phyloP scores from a whole-genome alignment of 257 asterid genomes.

The Solanum ahanhuiri region DNA sequence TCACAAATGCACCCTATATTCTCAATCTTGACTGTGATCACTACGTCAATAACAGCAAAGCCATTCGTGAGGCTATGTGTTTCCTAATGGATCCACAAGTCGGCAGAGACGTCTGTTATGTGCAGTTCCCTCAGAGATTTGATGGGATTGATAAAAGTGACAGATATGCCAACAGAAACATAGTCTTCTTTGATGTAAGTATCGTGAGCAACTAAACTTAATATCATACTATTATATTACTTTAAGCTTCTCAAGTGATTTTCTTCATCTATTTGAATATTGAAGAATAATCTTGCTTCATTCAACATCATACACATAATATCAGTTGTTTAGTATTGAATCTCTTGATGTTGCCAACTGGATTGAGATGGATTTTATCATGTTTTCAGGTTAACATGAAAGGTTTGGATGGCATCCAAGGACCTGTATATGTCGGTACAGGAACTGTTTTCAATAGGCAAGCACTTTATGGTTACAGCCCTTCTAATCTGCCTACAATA shows the following conservation, averaged over 20 bases:
- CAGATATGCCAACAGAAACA: slow-evolving; percentile 94
- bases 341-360: background rate
- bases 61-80: slow-evolving; percentile 97
- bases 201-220: background rate
- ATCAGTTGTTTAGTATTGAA: background rate
- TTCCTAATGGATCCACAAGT: slow-evolving; percentile 95
- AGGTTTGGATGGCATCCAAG: slow-evolving; percentile 97
- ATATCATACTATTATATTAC: background rate
- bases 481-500: slow-evolving; percentile 45
- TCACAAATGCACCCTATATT: slow-evolving; percentile 89
- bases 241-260: background rate
- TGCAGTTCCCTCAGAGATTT: slow-evolving; percentile 99
- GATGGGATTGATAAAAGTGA: slow-evolving; percentile 97
- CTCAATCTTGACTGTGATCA: slow-evolving; percentile 98
- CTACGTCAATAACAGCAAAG: slow-evolving; percentile 91
- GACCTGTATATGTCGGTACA: slow-evolving; percentile 94
- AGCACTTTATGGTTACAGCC: slow-evolving; percentile 96
- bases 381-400: slow-evolving; percentile 84
- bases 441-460: slow-evolving; percentile 91
- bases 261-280: background rate
- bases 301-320: background rate
- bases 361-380: background rate
- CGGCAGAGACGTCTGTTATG: slow-evolving; percentile 76
- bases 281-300: background rate
- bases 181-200: slow-evolving; percentile 94